Evolutionary conservation across 768 basidiomycete species (phyloP), one percentile per base, ranked within the genome.

Genomic region (Boletus insuetus): DNA sequence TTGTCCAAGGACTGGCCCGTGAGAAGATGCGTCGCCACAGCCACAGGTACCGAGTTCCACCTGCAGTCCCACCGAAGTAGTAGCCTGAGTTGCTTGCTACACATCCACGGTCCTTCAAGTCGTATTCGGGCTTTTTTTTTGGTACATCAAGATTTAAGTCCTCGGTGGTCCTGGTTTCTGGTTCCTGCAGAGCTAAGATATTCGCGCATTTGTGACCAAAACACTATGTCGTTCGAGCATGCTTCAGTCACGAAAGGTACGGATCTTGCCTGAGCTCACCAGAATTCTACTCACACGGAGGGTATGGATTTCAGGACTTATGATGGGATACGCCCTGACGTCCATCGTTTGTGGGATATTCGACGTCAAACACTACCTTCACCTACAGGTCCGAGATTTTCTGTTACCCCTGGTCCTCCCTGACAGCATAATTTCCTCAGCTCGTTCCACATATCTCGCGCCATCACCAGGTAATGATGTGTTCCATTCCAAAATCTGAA

Each of bases 381-480:
- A 94, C 69, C 76, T 97, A 3, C 94, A 90, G 75, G 87, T 85
- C 59, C 59, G 77, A 61, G 16, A 48, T 51, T 48, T 52, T 34
- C 52, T 39, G 31, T 49, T n/a, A 39, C 9, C 22, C 46, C 34
- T 43, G 38, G 17, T 16, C 44, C 49, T 38, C 44, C 51, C 56
- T 58, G 35, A 61, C 42, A 46, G 2, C 22, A 16, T 20, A 56
- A 46, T 46, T n/a, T 40, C 34, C 41, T 20, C 58, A 94, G 86
- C 81, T 95, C 39, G 82, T 90, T 19, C 94, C 94, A 3, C 94
- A 97, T 68, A 79, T 97, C 46, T 92, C 91, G n/a, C 83, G 82
- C 50, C 82, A 95, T 69, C 89, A 91, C 64, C 94, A 96, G 79
- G 94, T 91, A 74, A 56, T 49, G 54, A 49, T 19, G 46, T 46